Percentiles rank a stretch among this genome's conserved stretches.
phyloP scores from a whole-genome alignment of 768 basidiomycete genomes.

The Leccinum imitatum region DNA sequence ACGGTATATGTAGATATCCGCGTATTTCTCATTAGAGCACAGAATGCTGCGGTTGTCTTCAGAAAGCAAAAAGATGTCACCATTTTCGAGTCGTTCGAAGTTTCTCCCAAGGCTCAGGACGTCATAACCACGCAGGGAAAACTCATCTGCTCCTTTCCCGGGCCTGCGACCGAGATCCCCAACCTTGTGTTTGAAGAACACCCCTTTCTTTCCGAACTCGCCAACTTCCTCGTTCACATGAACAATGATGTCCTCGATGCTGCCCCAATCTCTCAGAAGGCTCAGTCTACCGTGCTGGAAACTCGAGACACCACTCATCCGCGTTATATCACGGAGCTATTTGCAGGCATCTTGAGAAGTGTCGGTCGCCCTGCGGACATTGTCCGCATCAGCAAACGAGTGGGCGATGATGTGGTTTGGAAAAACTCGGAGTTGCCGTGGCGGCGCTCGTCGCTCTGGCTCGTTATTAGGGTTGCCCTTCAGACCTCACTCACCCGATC shows the following conservation, averaged over 20 bases:
- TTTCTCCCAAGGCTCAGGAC: slow-evolving; percentile 32
- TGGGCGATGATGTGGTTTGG: slow-evolving; percentile 8
- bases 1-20: slow-evolving; percentile 33
- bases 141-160: slow-evolving; percentile 44
- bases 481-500: slow-evolving; percentile 30
- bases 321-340: neutral
- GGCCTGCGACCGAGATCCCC: slow-evolving; percentile 40
- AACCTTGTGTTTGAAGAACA: slow-evolving; percentile 27
- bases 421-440: slow-evolving; percentile 17
- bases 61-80: slow-evolving; percentile 27
- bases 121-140: slow-evolving; percentile 42
- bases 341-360: neutral
- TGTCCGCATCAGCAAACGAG: neutral
- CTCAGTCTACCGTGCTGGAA: slow-evolving; percentile 7
- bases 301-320: slow-evolving; percentile 1
- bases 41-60: slow-evolving; percentile 48
- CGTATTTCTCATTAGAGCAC: slow-evolving; percentile 39
- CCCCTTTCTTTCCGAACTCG: slow-evolving; percentile 36
- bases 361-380: neutral
- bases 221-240: slow-evolving; percentile 37
- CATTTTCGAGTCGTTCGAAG: slow-evolving; percentile 45
- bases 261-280: slow-evolving; percentile 1
- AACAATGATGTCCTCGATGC: slow-evolving; percentile 33
- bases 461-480: slow-evolving; percentile 32
- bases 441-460: slow-evolving; percentile 38